These are phyloP conservation scores for Zancudomyces culisetae DNA, from an alignment of 371 early-diverging fungal genomes.

Conservation along the genomic window DNA sequence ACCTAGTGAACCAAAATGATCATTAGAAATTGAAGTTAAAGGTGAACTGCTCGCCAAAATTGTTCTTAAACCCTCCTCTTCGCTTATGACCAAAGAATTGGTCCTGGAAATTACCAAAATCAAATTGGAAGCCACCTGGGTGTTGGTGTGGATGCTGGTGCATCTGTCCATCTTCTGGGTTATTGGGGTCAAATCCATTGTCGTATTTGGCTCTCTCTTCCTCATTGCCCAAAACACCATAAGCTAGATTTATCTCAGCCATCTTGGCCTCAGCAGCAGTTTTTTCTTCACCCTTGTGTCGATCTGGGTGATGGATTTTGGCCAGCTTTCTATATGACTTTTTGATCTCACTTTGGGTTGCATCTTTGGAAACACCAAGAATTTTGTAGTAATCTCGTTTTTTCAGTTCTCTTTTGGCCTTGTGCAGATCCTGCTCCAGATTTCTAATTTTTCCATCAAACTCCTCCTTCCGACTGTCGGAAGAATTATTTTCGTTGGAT, in stretches of 20 bases:
- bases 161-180: constrained; percentile 33
- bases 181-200: constrained; percentile 86
- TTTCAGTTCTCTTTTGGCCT: constrained; percentile 43
- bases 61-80: not conserved
- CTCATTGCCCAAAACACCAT: constrained; percentile 71
- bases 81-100: not conserved
- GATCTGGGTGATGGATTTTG: constrained; percentile 77
- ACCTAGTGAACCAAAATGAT: too few species aligned
- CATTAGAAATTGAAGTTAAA: not conserved
- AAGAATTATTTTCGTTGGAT: constrained; percentile 13
- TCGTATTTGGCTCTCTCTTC: constrained; percentile 56
- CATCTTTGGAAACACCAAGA: constrained; percentile 59
- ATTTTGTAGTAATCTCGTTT: constrained; percentile 87
- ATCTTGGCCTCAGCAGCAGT: constrained; percentile 73
- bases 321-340: constrained; percentile 82
- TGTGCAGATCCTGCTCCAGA: constrained; percentile 29
- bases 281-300: constrained; percentile 55
- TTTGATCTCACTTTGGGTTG: constrained; percentile 63
- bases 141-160: not conserved
- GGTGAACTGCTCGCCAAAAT: not conserved
- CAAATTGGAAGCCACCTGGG: constrained; percentile 19
- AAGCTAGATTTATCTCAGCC: constrained; percentile 83
- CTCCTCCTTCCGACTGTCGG: not conserved
- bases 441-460: not conserved
- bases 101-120: not conserved